These are phyloP conservation scores for Onygena corvina DNA, from an alignment of 2,329 filamentous ascomycete species.

Conservation along the genomic window DNA sequence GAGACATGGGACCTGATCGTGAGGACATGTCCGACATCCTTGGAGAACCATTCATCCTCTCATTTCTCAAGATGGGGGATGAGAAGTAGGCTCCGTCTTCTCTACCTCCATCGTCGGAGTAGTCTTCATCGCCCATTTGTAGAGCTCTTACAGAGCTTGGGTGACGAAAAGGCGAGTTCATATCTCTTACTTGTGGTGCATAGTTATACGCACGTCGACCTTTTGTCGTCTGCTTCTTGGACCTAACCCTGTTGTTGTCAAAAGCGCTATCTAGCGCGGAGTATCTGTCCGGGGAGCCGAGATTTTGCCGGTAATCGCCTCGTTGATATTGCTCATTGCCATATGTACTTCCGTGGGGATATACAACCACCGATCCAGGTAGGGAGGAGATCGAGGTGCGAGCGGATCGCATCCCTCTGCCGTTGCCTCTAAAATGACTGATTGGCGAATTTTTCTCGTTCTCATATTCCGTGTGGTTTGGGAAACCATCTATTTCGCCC, in stretches of 20 bases:
- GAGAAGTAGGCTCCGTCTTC: slow-evolving; percentile 29
- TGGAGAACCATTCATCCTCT: slow-evolving; percentile 10
- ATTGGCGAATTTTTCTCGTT: background rate
- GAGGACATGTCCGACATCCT: slow-evolving; percentile 23
- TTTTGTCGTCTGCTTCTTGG: slow-evolving; percentile 14
- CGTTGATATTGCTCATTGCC: background rate
- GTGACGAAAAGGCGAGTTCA: slow-evolving; percentile 32
- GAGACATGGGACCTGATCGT: slow-evolving; percentile 25
- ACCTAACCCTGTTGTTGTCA: slow-evolving; percentile 4
- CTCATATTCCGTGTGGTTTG: background rate
- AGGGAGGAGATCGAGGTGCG: slow-evolving; percentile 32
- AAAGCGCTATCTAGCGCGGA: background rate
- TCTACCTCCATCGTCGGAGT: slow-evolving; percentile 23
- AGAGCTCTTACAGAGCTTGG: slow-evolving; percentile 35
- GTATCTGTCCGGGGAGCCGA: background rate
- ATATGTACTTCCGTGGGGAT: slow-evolving; percentile 14
- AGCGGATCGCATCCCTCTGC: slow-evolving; percentile 8
- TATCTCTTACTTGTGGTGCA: slow-evolving; percentile 24
- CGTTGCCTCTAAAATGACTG: background rate
- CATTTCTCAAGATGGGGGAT: slow-evolving; percentile 21
- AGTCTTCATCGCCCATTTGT: slow-evolving; percentile 23
- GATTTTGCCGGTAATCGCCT: slow-evolving; percentile 3
- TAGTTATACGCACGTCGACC: slow-evolving; percentile 16
- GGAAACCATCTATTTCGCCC: background rate
- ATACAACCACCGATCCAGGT: slow-evolving; percentile 29